Percentiles rank a stretch among this genome's conserved stretches.
Conservation (phyloP, 176 grass and related monocot species). For the Ampelocalamus luodianensis region DNA sequence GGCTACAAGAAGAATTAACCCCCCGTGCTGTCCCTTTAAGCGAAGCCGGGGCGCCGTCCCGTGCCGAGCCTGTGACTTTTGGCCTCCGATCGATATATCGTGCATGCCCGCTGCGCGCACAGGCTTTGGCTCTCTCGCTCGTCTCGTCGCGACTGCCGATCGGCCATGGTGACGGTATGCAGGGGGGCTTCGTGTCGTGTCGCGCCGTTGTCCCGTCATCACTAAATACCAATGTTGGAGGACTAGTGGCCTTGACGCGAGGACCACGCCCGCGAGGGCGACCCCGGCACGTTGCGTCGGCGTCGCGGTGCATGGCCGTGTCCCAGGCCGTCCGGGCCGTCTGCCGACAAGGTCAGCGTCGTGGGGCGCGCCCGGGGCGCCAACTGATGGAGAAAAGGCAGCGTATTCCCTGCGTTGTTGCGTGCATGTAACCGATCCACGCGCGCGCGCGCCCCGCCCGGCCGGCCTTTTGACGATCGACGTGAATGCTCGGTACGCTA, state of each 20-base stretch:
- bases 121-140: neutral
- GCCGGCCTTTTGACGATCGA: neutral
- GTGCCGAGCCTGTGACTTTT: neutral
- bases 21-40: conserved; percentile 29
- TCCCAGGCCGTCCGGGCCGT: conserved; percentile 20
- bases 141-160: neutral
- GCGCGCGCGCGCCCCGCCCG: neutral
- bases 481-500: conserved; percentile 1
- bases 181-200: conserved; percentile 18
- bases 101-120: neutral
- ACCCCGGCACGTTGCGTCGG: conserved; percentile 41
- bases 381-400: neutral
- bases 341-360: conserved; percentile 51
- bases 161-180: neutral
- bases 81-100: neutral
- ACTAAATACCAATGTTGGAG: conserved; percentile 14
- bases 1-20: conserved; percentile 53
- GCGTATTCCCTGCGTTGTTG: conserved; percentile 12
- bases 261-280: conserved; percentile 52
- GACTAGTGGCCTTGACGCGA: conserved; percentile 42
- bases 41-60: neutral
- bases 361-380: neutral
- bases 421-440: conserved; percentile 8
- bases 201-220: conserved; percentile 18
- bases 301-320: conserved; percentile 51